Base-by-base conservation (phyloP, 2,329 filamentous ascomycete genomes). In the Seiridium unicorne region DNA sequence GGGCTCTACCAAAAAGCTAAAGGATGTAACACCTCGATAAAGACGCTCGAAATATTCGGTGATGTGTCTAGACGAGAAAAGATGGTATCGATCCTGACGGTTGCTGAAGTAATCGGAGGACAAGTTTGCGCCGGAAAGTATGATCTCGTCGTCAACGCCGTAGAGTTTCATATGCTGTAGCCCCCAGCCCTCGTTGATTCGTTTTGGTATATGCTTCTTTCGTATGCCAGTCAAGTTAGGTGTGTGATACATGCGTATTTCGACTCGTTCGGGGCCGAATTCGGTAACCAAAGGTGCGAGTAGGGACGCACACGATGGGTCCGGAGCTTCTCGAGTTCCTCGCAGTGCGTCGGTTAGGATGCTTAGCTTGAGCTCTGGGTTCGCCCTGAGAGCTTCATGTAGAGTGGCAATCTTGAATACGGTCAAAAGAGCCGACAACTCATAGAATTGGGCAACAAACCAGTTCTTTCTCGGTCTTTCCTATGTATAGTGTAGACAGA, bases 151-250 rank as follows among this genome's bases (percentile, higher is more conserved):
- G 68, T 99, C 95, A 31, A 97, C 80, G 0, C 95, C 95, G 68
- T 99, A 99, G 0, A 99, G 81, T 81, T 99, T 99, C 94, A 99
- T 99, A 72, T 99, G 95, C 73, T 99, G 95, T 62, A 99, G 77
- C 1, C 95, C 95, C 95, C 95, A 99, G 18, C 95, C 95, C 77
- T 99, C 95, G 67, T 99, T 99, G 72, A 99, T 94, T 26, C 95
- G 84, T 71, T 87, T 91, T 0, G 95, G 95, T 2, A 98, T 86
- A 65, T 91, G 81, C 69, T 88, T 88, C 77, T 98, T 98, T 55
- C 89, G 86, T 60, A 96, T 68, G 0, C 95, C 95, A 3, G 91
- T 96, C 64, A 99, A 77, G 70, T 99, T 99, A 0, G 95, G 95
- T 1, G 95, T 99, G 75, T 99, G 95, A 72, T 96, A 99, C 93